Conservation (phyloP, 768 basidiomycete genomes). For the Rhodotorula kratochvilovae region DNA sequence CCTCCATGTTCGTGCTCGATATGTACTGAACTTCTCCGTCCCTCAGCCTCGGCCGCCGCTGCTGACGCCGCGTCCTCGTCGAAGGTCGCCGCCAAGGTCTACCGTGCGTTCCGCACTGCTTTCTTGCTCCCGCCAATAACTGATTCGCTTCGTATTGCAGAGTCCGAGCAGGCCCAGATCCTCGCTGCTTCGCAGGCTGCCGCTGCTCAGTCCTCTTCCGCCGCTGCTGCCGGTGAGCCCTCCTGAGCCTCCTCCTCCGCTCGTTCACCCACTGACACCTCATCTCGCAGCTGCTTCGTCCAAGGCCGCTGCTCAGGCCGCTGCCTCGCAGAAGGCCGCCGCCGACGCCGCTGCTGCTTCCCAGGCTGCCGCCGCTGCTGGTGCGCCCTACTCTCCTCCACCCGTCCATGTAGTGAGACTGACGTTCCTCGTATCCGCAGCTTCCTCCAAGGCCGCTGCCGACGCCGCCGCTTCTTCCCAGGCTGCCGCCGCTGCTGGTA, state of each 20-base stretch:
- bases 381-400: too few species aligned
- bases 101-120: background rate
- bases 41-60: background rate
- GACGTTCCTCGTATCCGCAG: background rate
- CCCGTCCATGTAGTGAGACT: background rate
- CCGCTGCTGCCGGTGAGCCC: background rate
- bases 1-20: background rate
- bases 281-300: background rate
- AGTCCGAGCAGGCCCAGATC: background rate
- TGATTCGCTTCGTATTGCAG: background rate
- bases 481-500: background rate
- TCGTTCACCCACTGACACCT: background rate
- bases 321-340: background rate
- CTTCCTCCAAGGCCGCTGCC: conserved; percentile 4
- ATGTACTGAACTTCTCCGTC: background rate
- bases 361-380: background rate
- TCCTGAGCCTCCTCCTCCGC: background rate
- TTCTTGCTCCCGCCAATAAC: background rate
- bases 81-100: background rate
- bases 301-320: background rate
- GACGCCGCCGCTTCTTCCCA: background rate
- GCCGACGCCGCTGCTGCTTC: conserved; percentile 1
- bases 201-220: background rate
- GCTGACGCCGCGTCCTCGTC: background rate
- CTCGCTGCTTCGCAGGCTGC: conserved; percentile 4